These are phyloP conservation scores for Bryum argenteum DNA, from an alignment of 225 moss, liverwort and hornwort species.

Conservation along the genomic window DNA sequence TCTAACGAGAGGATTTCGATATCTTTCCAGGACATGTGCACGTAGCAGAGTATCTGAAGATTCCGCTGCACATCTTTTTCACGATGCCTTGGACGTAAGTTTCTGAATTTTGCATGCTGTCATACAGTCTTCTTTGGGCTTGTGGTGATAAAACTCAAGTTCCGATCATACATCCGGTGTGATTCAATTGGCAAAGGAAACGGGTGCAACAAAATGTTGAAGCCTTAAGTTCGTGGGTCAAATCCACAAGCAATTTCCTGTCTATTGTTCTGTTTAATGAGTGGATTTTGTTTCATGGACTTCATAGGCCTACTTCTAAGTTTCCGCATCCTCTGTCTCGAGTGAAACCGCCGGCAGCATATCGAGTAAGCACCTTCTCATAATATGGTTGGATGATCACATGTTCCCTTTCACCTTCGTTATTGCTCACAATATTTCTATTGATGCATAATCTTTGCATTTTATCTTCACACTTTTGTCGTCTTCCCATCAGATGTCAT, in stretches of 20 bases:
- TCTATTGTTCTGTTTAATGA: neutral
- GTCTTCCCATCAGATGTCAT: slow-evolving; percentile 56
- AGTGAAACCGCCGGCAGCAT: slow-evolving; percentile 62
- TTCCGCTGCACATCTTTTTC: slow-evolving; percentile 72
- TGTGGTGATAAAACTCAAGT: slow-evolving; percentile 6
- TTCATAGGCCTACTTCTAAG: slow-evolving; percentile 57
- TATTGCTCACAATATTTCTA: slow-evolving; percentile 7
- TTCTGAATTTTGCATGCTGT: slow-evolving; percentile 20
- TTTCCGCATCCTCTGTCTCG: slow-evolving; percentile 73
- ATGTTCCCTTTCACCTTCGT: slow-evolving; percentile 3
- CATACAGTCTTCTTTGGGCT: slow-evolving; percentile 16
- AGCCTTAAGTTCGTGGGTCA: slow-evolving; percentile 3
- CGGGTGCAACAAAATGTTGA: neutral
- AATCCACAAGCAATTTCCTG: neutral
- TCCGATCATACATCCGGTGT: slow-evolving; percentile 8
- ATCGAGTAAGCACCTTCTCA: slow-evolving; percentile 55
- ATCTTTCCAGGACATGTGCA: slow-evolving; percentile 65
- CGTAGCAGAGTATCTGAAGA: slow-evolving; percentile 55
- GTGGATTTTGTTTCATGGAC: slow-evolving; percentile 23
- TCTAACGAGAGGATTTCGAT: slow-evolving; percentile 22
- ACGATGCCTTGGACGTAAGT: slow-evolving; percentile 83
- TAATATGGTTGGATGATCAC: slow-evolving; percentile 16
- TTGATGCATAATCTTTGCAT: neutral
- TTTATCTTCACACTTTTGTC: slow-evolving; percentile 16
- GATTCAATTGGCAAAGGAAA: neutral